phyloP scores from a whole-genome alignment of 129 eudicot species.

The Saposhnikovia divaricata region DNA sequence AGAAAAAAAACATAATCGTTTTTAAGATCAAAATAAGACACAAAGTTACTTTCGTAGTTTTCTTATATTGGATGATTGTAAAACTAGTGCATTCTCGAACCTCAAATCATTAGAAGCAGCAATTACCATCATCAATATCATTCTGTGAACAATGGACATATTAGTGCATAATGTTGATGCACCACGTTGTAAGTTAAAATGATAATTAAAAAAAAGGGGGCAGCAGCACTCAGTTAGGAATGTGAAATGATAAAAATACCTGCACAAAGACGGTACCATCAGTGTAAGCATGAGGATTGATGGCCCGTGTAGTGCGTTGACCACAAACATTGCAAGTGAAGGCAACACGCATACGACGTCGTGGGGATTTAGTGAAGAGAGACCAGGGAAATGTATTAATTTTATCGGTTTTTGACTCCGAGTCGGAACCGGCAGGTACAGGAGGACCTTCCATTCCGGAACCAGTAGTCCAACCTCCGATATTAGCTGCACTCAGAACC shows the following conservation, averaged over 20 bases:
- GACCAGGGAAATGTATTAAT: constrained; percentile 91
- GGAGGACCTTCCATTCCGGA: constrained; percentile 94
- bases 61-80: neutral
- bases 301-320: constrained; percentile 83
- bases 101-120: neutral
- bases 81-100: neutral
- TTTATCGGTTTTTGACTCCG: constrained; percentile 38
- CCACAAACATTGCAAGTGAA: constrained; percentile 94
- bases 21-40: neutral
- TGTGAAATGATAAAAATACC: constrained; percentile 28
- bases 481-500: constrained; percentile 86
- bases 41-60: no score
- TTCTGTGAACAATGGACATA: neutral
- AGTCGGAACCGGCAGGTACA: constrained; percentile 50
- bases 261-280: constrained; percentile 96
- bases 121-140: neutral
- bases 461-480: constrained; percentile 90
- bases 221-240: neutral
- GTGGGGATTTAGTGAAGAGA: constrained; percentile 89
- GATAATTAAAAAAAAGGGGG: no score
- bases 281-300: constrained; percentile 92
- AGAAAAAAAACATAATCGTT: neutral
- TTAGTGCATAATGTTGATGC: neutral
- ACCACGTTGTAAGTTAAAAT: neutral
- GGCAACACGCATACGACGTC: constrained; percentile 88